Conservation (phyloP, 2,329 filamentous ascomycete species). For the Neonectria coccinea region DNA sequence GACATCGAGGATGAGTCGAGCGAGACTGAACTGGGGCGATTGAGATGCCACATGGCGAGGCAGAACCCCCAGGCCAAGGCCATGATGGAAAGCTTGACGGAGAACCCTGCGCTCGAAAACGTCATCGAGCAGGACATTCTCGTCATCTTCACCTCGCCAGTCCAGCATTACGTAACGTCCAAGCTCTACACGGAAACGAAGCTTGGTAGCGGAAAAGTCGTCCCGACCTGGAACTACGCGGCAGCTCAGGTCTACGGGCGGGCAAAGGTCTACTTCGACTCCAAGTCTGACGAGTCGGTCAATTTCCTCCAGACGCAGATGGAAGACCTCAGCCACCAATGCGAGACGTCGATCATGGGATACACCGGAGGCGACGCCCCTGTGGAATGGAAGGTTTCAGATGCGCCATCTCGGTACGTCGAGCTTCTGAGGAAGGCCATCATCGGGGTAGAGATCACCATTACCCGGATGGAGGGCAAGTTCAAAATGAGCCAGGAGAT, state of each 20-base stretch:
- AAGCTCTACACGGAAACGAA: constrained; percentile 77
- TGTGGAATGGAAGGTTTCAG: constrained; percentile 64
- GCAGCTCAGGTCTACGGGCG: constrained; percentile 73
- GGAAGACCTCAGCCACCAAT: constrained; percentile 61
- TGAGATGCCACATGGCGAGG: constrained; percentile 72
- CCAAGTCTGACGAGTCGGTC: constrained; percentile 57
- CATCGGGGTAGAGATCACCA: constrained; percentile 69
- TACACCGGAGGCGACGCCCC: constrained; percentile 56
- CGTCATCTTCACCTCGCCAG: constrained; percentile 69
- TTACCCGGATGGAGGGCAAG: constrained; percentile 68
- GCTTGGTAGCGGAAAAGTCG: constrained; percentile 72
- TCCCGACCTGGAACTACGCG: constrained; percentile 78
- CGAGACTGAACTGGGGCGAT: constrained; percentile 54
- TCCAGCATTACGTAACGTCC: constrained; percentile 75
- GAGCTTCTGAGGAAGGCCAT: constrained; percentile 69
- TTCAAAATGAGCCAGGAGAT: constrained; percentile 77
- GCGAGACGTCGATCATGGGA: constrained; percentile 68
- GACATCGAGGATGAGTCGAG: constrained; percentile 59
- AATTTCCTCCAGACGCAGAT: constrained; percentile 63
- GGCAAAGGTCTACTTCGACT: constrained; percentile 65
- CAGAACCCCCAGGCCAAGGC: constrained; percentile 73
- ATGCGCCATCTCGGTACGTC: constrained; percentile 68
- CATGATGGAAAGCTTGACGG: constrained; percentile 60
- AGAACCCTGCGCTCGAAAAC: constrained; percentile 35
- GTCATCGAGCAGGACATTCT: constrained; percentile 66